Base-by-base conservation (phyloP, 495 filamentous ascomycete genomes). In the Geopyxis carbonaria region DNA sequence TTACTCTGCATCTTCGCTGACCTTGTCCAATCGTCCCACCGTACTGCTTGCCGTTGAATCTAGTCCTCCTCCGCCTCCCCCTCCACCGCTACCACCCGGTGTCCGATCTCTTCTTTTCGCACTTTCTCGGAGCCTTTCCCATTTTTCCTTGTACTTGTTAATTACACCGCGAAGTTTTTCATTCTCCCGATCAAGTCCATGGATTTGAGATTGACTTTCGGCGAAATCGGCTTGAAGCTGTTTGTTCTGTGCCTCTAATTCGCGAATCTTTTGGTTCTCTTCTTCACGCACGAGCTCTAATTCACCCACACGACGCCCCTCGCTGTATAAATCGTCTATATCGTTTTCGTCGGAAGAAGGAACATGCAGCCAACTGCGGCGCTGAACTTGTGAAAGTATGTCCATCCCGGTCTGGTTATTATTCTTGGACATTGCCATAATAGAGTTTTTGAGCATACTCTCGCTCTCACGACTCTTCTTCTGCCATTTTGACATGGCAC, bases 81-180 rank as follows among this genome's bases (percentile, higher is more conserved):
- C n/a, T n/a, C n/a, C n/a, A n/a, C n/a, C n/a, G n/a, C n/a, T n/a
- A n/a, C n/a, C n/a, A n/a, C n/a, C n/a, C n/a, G n/a, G n/a, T n/a
- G n/a, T n/a, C n/a, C n/a, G n/a, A n/a, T 41, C 40, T 27, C 24
- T 28, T 32, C 29, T 29, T 27, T 36, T 37, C 2, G 40, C 40
- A 7, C 21, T 22, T 22, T 36, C 24, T 20, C 19, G 22, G 5
- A 43, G 22, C 3, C 13, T 19, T 2, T 37, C 33, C 40, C 40
- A 43, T 2, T 20, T 3, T 9, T 32, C 39, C 8, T 34, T 2
- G n/a, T 8, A 34, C 18, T 95, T 97, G 46, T 73, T 72, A 73
- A 49, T 3, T 29, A 34, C 42, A 15, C 38, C 19, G 14, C 29
- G 28, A 36, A 32, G 16, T n/a, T 38, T 50, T 21, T 55, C 46